Evolutionary conservation across 306 rosid genomes (phyloP).

Genomic region (Hippophae gyantsensis): DNA sequence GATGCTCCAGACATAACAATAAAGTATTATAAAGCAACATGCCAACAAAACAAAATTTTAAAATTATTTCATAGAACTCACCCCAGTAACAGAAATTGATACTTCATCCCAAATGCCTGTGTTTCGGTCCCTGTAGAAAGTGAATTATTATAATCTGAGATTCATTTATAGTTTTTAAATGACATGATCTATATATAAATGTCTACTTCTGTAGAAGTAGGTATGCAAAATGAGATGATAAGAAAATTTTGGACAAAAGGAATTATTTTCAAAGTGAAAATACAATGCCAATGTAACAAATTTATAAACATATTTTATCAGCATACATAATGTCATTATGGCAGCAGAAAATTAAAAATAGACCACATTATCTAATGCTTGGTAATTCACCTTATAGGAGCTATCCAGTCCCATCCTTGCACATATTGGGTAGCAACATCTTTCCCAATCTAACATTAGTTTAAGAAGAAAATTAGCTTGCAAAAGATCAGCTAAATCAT

Average conservation of each 20-base stretch:
- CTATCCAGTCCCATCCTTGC: slow-evolving; percentile 97
- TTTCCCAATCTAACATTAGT: slow-evolving; percentile 66
- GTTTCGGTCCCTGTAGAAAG: slow-evolving; percentile 74
- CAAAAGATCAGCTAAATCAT: slow-evolving; percentile 4
- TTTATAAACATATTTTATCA: background rate
- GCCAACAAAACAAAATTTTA: slow-evolving; percentile 10
- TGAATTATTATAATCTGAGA: slow-evolving; percentile 15
- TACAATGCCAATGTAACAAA: background rate
- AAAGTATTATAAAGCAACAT: background rate
- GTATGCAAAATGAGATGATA: background rate
- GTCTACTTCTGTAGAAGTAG: background rate
- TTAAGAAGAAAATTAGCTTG: slow-evolving; percentile 7
- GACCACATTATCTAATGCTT: background rate
- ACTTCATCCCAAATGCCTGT: slow-evolving; percentile 99
- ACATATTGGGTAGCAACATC: slow-evolving; percentile 91
- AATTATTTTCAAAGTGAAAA: background rate
- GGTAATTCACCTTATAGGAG: slow-evolving; percentile 83
- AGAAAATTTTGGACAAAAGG: background rate
- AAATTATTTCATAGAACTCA: slow-evolving; percentile 31
- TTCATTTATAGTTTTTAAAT: background rate
- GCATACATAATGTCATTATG: background rate
- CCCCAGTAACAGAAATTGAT: slow-evolving; percentile 73
- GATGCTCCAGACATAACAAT: background rate
- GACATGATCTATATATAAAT: slow-evolving; percentile 8
- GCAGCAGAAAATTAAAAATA: background rate